Evolutionary conservation across 2,329 filamentous ascomycete genomes (phyloP).

Genomic region (Xylaria multiplex): DNA sequence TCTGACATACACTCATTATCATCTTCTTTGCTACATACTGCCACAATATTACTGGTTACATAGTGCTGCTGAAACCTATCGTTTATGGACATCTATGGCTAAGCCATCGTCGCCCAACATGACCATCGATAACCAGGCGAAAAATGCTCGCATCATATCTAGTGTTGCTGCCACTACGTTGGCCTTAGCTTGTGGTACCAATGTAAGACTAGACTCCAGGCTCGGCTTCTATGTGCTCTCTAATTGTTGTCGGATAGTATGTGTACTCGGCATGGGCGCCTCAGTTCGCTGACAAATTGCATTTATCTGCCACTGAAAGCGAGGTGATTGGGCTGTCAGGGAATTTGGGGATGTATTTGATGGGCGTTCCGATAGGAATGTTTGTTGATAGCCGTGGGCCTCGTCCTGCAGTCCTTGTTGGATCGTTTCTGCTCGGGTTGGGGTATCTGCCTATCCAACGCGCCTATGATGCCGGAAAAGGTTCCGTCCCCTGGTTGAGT

Average conservation of each 20-base stretch:
- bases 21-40: constrained; percentile 11
- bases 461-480: constrained; percentile 77
- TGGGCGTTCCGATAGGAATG: constrained; percentile 88
- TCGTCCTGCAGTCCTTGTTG: constrained; percentile 78
- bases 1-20: constrained; percentile 22
- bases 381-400: constrained; percentile 86
- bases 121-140: constrained; percentile 61
- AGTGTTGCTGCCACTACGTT: constrained; percentile 87
- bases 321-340: constrained; percentile 88
- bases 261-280: constrained; percentile 98
- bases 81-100: constrained; percentile 2
- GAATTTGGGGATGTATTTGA: constrained; percentile 93
- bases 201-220: constrained; percentile 65
- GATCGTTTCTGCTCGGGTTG: constrained; percentile 74
- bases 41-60: not conserved
- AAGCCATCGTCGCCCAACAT: constrained; percentile 41
- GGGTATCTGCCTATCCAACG: constrained; percentile 88
- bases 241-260: constrained; percentile 69
- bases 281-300: constrained; percentile 87
- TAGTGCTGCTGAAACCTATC: constrained; percentile 8
- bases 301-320: constrained; percentile 89
- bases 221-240: constrained; percentile 9
- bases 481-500: constrained; percentile 72
- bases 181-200: constrained; percentile 90
- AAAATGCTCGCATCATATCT: constrained; percentile 78